Evolutionary conservation across 2,329 filamentous ascomycete genomes (phyloP), one percentile per base, ranked within the genome.

Genomic region (Alternaria triticimaculans): DNA sequence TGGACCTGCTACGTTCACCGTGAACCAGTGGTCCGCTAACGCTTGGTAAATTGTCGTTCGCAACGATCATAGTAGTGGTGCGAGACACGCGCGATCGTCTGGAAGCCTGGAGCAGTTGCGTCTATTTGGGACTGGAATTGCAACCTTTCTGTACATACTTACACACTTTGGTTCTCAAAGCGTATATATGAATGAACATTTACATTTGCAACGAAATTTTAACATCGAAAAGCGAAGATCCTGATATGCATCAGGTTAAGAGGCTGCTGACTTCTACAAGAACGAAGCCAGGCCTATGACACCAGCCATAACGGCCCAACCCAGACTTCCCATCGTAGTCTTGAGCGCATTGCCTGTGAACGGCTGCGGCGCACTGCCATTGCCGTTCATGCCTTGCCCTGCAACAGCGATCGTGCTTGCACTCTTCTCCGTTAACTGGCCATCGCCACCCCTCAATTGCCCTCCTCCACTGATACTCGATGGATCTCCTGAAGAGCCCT

Each of bases 391-490:
- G 11, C 20, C 55, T 26, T 53, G 41, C 3, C 51, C 57, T 25
- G 54, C 57, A 21, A 65, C 46, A 23, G 48, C 49, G 37, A 61
- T 41, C 30, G 58, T 53, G n/a, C 55, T 58, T n/a, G 30, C 20
- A 25, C 60, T 58, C 60, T 62, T 54, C 18, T 44, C 21, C 18
- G 55, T 65, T 28, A 66, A 46, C 14, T 58, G 54, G 9, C 70
- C 72, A 59, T 73, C 70, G 5, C 76, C 76, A 33, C 69, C 69
- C 60, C 69, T 74, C 49, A 68, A 61, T 65, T 79, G 76, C 0
- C 76, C 76, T 25, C 77, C 77, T 6, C 71, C 76, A 61, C 64
- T 73, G 6, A 79, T 56, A 62, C 68, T 72, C 28, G 71, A 74
- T 56, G 69, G 63, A 64, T 76, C 65, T 10, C 75, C 71, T 12